A percentile compares a stretch with the other conserved stretches of the same genome.
Evolutionary conservation across 176 grass and related monocot species (phyloP).

Genomic region (Puya raimondii): DNA sequence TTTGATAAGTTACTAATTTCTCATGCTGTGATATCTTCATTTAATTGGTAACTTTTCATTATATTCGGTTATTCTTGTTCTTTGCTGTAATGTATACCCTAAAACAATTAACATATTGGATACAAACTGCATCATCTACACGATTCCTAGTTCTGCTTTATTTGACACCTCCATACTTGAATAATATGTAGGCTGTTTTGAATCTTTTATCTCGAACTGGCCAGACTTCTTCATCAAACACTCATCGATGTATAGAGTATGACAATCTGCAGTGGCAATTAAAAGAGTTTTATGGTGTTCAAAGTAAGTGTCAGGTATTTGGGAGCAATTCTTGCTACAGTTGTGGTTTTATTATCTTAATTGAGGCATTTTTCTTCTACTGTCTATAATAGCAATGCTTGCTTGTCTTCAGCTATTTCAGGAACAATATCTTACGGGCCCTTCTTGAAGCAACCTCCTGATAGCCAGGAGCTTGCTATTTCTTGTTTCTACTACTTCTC

Average conservation of each 20-base stretch:
- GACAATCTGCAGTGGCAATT: slow-evolving; percentile 34
- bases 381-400: neutral
- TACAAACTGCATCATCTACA: no score
- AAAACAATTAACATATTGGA: neutral
- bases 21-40: neutral
- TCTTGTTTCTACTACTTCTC: slow-evolving; percentile 90
- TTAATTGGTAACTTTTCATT: neutral
- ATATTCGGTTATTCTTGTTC: neutral
- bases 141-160: neutral
- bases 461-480: slow-evolving; percentile 73
- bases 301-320: slow-evolving; percentile 38
- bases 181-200: slow-evolving; percentile 47
- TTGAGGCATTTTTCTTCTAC: slow-evolving; percentile 3
- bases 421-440: slow-evolving; percentile 24
- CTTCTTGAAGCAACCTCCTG: slow-evolving; percentile 43
- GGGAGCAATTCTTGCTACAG: neutral
- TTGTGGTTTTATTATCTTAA: neutral
- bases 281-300: slow-evolving; percentile 54
- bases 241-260: slow-evolving; percentile 28
- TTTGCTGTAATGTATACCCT: neutral
- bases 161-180: neutral
- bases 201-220: slow-evolving; percentile 61
- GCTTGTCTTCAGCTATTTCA: neutral
- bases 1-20: neutral
- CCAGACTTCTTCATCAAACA: slow-evolving; percentile 33